Evolutionary conservation across 2,329 filamentous ascomycete species (phyloP), one percentile per base, ranked within the genome.

Genomic region (Alternaria sp.): DNA sequence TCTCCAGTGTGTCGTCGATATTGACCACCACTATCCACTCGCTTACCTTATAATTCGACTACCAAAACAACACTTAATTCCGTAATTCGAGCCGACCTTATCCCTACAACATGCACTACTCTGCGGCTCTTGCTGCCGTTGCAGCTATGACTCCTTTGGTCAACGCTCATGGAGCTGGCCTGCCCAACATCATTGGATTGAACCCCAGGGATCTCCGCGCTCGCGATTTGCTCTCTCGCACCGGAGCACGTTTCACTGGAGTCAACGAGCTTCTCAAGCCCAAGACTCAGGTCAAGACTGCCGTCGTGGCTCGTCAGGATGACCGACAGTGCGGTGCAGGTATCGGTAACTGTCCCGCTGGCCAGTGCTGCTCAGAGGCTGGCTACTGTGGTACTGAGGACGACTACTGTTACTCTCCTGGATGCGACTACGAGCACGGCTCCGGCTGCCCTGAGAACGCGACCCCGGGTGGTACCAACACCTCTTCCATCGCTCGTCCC

Each of bases 361-460:
- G 76, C 31, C 65, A 71, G 56, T 78, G 76, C 68, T 78, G 76
- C 70, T 75, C 72, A 45, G 54, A 44, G 23, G 59, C 63, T 49
- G 75, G 75, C 55, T 75, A 83, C 80, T 88, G 85, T 61, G 86
- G 85, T 49, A 80, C 72, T n/a, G 80, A 78, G 4, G 71, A 71
- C 10, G 81, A 84, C 2, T 86, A 87, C 74, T 90, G 87, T 75
- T 80, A 81, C 29, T 83, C 86, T 21, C 87, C 87, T 2, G 83
- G 86, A 52, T 90, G 87, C 69, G 81, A 86, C 70, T 85, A 88
- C 67, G 76, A 83, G 63, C 88, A 85, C 63, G 85, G 85, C n/a
- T 80, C 86, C 21, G 82, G 77, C 4, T 90, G 87, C 63, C 86
- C 88, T 63, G 86, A 83, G 52, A 88, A 88, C 64, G 69, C 77